phyloP scores from a whole-genome alignment of 768 basidiomycete genomes.

The Russula earlei region DNA sequence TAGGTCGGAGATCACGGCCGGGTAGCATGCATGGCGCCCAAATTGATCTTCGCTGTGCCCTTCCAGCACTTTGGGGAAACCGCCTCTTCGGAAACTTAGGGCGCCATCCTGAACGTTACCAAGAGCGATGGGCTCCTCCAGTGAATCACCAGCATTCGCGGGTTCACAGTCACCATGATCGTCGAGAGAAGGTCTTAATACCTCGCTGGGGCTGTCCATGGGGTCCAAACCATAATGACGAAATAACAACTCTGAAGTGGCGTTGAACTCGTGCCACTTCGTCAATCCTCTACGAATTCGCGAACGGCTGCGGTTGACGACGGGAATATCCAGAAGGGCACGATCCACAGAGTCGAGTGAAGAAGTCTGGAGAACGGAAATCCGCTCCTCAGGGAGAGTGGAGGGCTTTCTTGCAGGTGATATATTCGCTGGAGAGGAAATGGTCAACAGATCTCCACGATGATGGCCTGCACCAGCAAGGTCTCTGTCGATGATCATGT shows the following conservation, averaged over 20 bases:
- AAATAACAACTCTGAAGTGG: neutral
- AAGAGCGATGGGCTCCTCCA: neutral
- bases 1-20: neutral
- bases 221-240: conserved; percentile 2
- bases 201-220: neutral
- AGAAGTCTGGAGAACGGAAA: neutral
- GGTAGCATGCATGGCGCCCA: neutral
- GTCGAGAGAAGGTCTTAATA: neutral
- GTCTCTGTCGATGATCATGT: neutral
- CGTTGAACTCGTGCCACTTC: neutral
- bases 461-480: neutral
- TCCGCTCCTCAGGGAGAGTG: neutral
- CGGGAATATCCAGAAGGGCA: neutral
- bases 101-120: neutral
- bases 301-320: neutral
- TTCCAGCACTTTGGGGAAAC: neutral
- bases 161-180: neutral
- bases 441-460: neutral
- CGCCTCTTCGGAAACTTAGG: neutral
- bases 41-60: neutral
- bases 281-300: conserved; percentile 3
- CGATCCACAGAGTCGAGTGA: conserved; percentile 8
- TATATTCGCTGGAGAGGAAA: neutral
- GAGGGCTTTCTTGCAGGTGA: neutral
- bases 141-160: neutral